These are phyloP conservation scores for Hansenula lynferdii DNA, from an alignment of 1,139 yeast species.

Conservation along the genomic window DNA sequence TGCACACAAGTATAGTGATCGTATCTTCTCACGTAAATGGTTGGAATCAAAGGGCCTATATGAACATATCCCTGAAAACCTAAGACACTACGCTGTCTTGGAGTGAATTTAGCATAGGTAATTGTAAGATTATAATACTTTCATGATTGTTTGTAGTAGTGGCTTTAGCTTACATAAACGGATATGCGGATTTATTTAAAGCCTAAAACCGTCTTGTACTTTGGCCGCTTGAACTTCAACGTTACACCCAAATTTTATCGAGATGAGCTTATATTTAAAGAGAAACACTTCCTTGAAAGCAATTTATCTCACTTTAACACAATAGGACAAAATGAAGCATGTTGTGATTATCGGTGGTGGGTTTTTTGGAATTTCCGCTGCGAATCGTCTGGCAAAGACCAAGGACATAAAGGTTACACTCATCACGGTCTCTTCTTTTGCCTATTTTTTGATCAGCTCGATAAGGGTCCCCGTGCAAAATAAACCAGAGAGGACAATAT, in stretches of 20 bases:
- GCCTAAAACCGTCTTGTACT: too few species aligned
- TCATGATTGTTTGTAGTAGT: neutral
- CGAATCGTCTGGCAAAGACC: slow-evolving; percentile 9
- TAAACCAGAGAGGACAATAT: slow-evolving; percentile 9
- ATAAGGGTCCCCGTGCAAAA: slow-evolving; percentile 14
- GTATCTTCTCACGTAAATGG: slow-evolving; percentile 77
- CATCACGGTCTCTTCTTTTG: slow-evolving; percentile 8
- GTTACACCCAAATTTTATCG: too few species aligned
- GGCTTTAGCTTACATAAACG: too few species aligned
- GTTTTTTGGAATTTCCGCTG: slow-evolving; percentile 11
- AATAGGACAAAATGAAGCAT: too few species aligned
- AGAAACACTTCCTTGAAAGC: too few species aligned
- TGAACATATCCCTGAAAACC: slow-evolving; percentile 62
- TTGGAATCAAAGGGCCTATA: slow-evolving; percentile 62
- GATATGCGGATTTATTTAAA: too few species aligned
- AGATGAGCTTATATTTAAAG: too few species aligned
- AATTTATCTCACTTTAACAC: too few species aligned
- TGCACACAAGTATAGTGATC: slow-evolving; percentile 81
- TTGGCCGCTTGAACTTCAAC: too few species aligned
- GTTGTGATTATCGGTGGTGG: slow-evolving; percentile 16
- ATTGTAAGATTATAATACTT: neutral
- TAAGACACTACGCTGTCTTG: slow-evolving; percentile 57
- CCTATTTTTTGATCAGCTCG: slow-evolving; percentile 7
- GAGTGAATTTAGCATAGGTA: neutral
- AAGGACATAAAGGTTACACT: slow-evolving; percentile 7